These are phyloP conservation scores for Pseudogymnoascus sp. DNA, from an alignment of 2,329 filamentous ascomycete genomes.

Conservation along the genomic window DNA sequence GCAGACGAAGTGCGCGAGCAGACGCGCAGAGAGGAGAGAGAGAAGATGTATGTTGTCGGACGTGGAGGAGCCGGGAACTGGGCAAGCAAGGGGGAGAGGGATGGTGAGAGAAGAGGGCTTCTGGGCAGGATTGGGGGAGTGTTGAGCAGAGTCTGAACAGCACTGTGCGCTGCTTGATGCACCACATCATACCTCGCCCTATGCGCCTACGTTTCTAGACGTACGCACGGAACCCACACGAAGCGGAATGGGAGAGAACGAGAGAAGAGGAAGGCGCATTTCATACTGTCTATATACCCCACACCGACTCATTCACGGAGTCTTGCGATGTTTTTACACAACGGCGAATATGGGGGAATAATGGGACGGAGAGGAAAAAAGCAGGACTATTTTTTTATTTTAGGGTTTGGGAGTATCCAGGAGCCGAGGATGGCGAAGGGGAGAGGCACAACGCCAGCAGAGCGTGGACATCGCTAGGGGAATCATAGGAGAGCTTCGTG, in stretches of 20 bases:
- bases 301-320: neutral
- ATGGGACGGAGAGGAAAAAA: neutral
- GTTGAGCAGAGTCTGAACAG: neutral
- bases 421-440: neutral
- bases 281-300: slow-evolving; percentile 2
- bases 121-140: neutral
- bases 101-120: neutral
- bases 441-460: neutral
- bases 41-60: slow-evolving; percentile 25
- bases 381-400: neutral
- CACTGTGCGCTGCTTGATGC: neutral
- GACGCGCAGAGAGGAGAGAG: slow-evolving; percentile 22
- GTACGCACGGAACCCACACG: neutral
- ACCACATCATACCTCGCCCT: neutral
- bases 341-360: neutral
- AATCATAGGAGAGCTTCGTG: neutral
- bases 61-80: slow-evolving; percentile 28
- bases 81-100: neutral
- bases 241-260: neutral
- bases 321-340: neutral
- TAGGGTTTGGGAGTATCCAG: neutral
- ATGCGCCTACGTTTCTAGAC: neutral
- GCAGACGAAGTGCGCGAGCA: slow-evolving; percentile 28
- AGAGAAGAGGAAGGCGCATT: neutral
- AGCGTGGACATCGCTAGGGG: neutral